phyloP scores from a whole-genome alignment of 805 yeast species.

The Lipomyces spencermartinsiae region DNA sequence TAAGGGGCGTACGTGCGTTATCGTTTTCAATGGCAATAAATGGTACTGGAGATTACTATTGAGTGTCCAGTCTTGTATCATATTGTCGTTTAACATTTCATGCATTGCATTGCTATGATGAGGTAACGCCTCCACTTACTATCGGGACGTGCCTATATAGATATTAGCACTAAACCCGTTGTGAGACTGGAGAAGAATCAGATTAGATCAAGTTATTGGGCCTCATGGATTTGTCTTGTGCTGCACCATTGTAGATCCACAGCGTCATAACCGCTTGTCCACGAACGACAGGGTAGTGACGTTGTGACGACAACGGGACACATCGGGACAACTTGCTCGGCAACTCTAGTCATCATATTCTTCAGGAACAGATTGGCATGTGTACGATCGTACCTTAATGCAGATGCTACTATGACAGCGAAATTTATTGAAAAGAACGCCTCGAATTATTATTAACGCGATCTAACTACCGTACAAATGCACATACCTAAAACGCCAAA shows the following conservation, averaged over 20 bases:
- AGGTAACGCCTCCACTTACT: too few species aligned
- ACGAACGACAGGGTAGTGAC: not conserved
- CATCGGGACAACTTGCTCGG: not conserved
- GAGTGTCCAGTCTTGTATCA: not conserved
- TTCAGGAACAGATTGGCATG: not conserved
- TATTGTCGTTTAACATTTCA: not conserved
- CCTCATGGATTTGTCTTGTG: not conserved
- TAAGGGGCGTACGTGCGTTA: not conserved
- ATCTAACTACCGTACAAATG: not conserved
- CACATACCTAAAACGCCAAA: not conserved
- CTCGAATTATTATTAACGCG: not conserved
- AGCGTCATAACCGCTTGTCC: not conserved
- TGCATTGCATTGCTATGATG: not conserved
- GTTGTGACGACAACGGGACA: not conserved
- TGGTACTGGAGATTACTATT: not conserved
- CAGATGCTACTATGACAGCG: too few species aligned
- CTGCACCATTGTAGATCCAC: not conserved
- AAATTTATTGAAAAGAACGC: not conserved
- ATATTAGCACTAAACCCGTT: too few species aligned
- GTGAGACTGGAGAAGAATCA: conserved; percentile 15
- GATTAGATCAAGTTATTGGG: conserved; percentile 29
- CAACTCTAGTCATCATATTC: conserved; percentile 1
- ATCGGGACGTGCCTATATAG: too few species aligned
- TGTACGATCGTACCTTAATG: too few species aligned
- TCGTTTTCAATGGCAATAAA: not conserved